Conservation (phyloP, 768 basidiomycete genomes). For the Paxillus involutus region DNA sequence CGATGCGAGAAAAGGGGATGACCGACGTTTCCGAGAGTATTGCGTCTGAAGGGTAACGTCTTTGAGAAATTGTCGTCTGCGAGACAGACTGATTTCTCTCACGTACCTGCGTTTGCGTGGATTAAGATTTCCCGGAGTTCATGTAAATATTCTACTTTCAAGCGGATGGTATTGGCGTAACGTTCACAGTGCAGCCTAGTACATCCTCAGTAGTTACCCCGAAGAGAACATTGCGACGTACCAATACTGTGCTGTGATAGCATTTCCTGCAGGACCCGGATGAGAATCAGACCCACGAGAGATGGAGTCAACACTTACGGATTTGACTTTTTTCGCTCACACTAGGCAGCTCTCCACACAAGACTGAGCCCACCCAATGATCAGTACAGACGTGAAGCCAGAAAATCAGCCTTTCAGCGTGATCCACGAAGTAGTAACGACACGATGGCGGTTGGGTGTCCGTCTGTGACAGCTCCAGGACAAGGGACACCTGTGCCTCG, state of each 20-base stretch:
- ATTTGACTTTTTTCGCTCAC: background rate
- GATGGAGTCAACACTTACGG: background rate
- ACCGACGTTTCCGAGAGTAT: conserved; percentile 5
- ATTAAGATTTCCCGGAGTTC: conserved; percentile 4
- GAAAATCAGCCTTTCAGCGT: background rate
- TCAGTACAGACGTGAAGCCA: background rate
- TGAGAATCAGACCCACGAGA: background rate
- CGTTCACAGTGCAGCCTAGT: conserved; percentile 5
- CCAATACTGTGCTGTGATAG: conserved; percentile 4
- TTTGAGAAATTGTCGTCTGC: background rate
- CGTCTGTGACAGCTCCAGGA: background rate
- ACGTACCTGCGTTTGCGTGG: conserved; percentile 6
- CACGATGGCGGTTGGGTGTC: background rate
- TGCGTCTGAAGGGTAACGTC: background rate
- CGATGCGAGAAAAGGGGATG: conserved; percentile 2
- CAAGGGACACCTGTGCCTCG: background rate
- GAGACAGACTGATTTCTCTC: background rate
- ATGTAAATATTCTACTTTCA: background rate
- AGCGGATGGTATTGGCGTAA: conserved; percentile 1
- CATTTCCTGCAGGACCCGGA: background rate
- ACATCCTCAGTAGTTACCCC: background rate
- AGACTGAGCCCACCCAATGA: background rate
- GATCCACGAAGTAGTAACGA: conserved; percentile 6
- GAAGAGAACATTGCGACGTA: background rate
- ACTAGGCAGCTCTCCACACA: background rate